Conservation (phyloP, 2,329 filamentous ascomycete species). For the Geoglossum cookeanum region DNA sequence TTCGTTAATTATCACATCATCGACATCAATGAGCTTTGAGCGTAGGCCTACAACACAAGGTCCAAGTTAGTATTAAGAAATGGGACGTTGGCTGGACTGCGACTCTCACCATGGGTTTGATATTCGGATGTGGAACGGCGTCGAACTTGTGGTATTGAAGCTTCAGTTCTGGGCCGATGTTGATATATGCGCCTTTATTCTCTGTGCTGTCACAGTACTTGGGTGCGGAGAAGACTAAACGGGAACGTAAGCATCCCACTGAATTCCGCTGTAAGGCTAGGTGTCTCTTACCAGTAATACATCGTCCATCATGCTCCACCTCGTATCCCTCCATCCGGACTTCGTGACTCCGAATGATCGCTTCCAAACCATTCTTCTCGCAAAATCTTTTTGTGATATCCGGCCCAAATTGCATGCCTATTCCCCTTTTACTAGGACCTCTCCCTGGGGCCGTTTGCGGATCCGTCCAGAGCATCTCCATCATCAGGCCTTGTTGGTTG, state of each 20-base stretch:
- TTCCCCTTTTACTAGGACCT: constrained; percentile 87
- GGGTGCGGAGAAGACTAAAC: constrained; percentile 77
- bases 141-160: constrained; percentile 87
- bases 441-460: constrained; percentile 72
- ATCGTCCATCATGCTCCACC: constrained; percentile 85
- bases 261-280: neutral
- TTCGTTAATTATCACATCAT: constrained; percentile 12
- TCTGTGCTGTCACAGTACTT: constrained; percentile 96
- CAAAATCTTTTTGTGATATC: constrained; percentile 95
- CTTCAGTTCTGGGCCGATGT: constrained; percentile 81
- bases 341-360: constrained; percentile 92
- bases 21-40: constrained; percentile 20
- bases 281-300: constrained; percentile 57
- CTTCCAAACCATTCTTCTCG: constrained; percentile 83
- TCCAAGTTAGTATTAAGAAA: neutral
- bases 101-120: constrained; percentile 61
- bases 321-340: constrained; percentile 99
- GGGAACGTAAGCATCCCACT: neutral
- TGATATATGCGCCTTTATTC: constrained; percentile 97
- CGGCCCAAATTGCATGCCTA: constrained; percentile 90
- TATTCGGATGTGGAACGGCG: constrained; percentile 86
- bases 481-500: constrained; percentile 89
- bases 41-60: constrained; percentile 24
- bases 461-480: constrained; percentile 99
- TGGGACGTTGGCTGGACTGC: neutral